Percentiles rank a stretch among this genome's conserved stretches.
Evolutionary conservation across 129 eudicot species (phyloP).

Genomic region (Cynara cardunculus): DNA sequence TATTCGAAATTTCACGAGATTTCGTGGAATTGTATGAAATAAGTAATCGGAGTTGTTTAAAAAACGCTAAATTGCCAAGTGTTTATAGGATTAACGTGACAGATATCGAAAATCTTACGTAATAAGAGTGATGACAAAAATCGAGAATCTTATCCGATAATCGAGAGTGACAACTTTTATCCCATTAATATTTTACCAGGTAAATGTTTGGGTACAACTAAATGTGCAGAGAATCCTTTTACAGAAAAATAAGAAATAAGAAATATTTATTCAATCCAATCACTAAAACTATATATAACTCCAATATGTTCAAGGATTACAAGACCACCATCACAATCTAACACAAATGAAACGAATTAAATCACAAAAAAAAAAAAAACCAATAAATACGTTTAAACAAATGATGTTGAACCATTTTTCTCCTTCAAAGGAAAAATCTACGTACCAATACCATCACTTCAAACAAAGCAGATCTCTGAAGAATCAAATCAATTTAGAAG

Average conservation of each 20-base stretch:
- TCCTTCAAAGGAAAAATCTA: neutral
- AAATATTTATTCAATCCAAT: neutral
- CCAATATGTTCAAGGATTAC: constrained; percentile 21
- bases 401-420: neutral
- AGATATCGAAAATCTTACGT: no score
- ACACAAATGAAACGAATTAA: neutral
- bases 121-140: no score
- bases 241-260: neutral
- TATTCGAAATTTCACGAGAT: no score
- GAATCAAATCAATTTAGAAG: neutral
- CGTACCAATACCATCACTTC: neutral
- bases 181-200: no score
- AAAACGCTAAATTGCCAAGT: no score
- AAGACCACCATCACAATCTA: constrained; percentile 10
- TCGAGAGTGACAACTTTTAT: no score
- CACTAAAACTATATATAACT: neutral
- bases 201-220: no score
- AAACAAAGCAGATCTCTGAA: constrained; percentile 6
- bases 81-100: no score
- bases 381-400: constrained; percentile 5
- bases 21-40: no score
- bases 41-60: no score
- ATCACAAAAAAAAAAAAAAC: neutral
- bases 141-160: no score
- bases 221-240: no score